Percentiles rank a stretch among this genome's conserved stretches.
Evolutionary conservation across 495 filamentous ascomycete species (phyloP).

Genomic region (Achaetomiella virescens): DNA sequence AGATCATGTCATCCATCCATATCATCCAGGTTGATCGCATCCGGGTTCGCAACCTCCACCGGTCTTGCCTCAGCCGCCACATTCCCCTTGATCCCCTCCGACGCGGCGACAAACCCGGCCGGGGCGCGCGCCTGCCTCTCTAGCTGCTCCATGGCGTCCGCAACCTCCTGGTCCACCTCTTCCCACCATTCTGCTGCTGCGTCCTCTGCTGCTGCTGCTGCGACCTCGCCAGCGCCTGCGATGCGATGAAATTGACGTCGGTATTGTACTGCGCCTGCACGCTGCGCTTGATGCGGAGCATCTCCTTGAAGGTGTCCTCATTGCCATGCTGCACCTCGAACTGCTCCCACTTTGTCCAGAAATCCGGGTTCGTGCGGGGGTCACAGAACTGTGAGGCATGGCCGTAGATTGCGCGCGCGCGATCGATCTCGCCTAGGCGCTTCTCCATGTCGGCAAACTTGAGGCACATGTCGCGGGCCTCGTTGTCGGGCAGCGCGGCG

Average conservation of each 20-base stretch:
- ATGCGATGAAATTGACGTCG: constrained; percentile 97
- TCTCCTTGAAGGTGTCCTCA: constrained; percentile 99
- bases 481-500: constrained; percentile 81
- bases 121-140: constrained; percentile 87
- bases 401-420: constrained; percentile 89
- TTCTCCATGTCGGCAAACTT: constrained; percentile 99
- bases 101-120: constrained; percentile 84
- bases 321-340: constrained; percentile 98
- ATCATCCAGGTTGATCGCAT: constrained; percentile 81
- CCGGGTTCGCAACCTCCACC: constrained; percentile 65
- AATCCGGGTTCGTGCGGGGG: constrained; percentile 77
- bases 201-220: constrained; percentile 56
- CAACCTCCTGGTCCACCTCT: constrained; percentile 49
- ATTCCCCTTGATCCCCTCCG: constrained; percentile 70
- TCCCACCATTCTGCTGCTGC: constrained; percentile 33
- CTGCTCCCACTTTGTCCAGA: constrained; percentile 95
- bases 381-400: constrained; percentile 98
- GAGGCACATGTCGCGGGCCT: constrained; percentile 96
- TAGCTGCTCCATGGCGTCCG: constrained; percentile 85
- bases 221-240: constrained; percentile 87
- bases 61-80: constrained; percentile 34
- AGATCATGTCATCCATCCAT: constrained; percentile 39
- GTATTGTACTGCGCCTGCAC: constrained; percentile 98
- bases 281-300: constrained; percentile 94
- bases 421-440: constrained; percentile 90